phyloP scores from a whole-genome alignment of 2,329 filamentous ascomycete species.

The Pseudogymnoascus sp. region DNA sequence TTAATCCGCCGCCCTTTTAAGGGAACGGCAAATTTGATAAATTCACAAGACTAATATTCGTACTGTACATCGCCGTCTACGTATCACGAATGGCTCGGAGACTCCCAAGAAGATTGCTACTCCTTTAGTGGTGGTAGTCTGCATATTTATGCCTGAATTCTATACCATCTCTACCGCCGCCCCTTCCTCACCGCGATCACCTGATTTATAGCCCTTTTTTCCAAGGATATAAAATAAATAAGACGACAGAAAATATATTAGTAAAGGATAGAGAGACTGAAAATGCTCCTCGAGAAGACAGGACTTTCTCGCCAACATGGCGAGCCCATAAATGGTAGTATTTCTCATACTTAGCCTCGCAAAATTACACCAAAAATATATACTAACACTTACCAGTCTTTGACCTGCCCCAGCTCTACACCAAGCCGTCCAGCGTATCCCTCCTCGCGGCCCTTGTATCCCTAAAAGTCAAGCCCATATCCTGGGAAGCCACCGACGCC shows the following conservation, averaged over 20 bases:
- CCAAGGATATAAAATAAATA: not conserved
- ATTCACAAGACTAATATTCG: not conserved
- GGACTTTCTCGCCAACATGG: not conserved
- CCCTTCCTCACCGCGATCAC: not conserved
- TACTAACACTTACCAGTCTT: slow-evolving; percentile 38
- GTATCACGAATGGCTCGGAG: not conserved
- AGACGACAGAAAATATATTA: not conserved
- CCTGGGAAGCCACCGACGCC: slow-evolving; percentile 50
- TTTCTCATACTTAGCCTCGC: not conserved
- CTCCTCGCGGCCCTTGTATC: slow-evolving; percentile 59
- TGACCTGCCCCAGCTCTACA: slow-evolving; percentile 77
- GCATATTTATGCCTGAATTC: not conserved
- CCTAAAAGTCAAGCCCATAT: slow-evolving; percentile 57
- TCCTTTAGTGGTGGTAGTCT: not conserved
- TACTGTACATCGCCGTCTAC: not conserved
- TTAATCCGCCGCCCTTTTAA: not conserved
- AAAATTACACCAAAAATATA: not conserved
- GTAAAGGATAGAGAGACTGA: not conserved
- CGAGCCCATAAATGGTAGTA: slow-evolving; percentile 13
- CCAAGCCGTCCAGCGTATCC: slow-evolving; percentile 57
- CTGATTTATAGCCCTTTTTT: not conserved
- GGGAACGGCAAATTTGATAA: not conserved
- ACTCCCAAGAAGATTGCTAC: not conserved
- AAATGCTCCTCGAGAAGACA: not conserved
- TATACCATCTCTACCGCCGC: not conserved